These are phyloP conservation scores for Biscogniauxia mediterranea DNA, from an alignment of 2,329 filamentous ascomycete genomes.

Conservation along the genomic window DNA sequence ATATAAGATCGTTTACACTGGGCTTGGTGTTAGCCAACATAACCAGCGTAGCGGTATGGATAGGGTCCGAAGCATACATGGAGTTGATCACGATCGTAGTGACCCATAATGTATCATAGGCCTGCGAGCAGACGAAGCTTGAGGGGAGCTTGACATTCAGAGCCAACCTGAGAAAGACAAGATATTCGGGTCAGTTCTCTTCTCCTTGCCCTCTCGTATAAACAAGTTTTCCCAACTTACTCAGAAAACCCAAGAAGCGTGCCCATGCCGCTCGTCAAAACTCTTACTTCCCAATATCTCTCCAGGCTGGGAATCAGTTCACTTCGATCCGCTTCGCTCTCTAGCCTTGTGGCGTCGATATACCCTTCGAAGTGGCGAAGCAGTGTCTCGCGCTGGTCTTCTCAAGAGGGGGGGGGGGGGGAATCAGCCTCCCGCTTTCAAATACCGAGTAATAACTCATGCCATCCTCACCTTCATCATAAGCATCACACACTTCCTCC, in stretches of 20 bases:
- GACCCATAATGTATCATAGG: constrained; percentile 25
- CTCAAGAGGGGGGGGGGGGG: constrained; percentile 11
- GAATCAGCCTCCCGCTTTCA: not conserved
- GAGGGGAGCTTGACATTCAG: constrained; percentile 22
- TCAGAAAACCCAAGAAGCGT: constrained; percentile 25
- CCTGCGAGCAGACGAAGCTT: constrained; percentile 18
- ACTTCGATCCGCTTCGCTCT: constrained; percentile 23
- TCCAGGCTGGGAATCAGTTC: constrained; percentile 21
- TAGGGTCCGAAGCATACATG: too few relatives aligned
- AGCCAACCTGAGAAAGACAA: constrained; percentile 16
- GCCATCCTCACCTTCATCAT: constrained; percentile 19
- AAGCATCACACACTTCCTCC: constrained; percentile 15
- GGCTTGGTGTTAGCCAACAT: constrained; percentile 5
- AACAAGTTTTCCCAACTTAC: constrained; percentile 13
- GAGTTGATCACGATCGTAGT: constrained; percentile 28
- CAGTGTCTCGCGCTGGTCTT: constrained; percentile 25
- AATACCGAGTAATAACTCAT: not conserved
- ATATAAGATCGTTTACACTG: constrained; percentile 29
- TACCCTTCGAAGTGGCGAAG: constrained; percentile 25
- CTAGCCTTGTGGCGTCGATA: constrained; percentile 26
- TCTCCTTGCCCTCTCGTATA: too few relatives aligned
- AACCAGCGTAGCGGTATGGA: too few relatives aligned
- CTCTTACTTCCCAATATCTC: constrained; percentile 29
- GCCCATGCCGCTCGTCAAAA: constrained; percentile 29
- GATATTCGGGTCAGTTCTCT: not conserved